Base-by-base conservation (phyloP, 78 protist genomes). In the Capsaspora owczarzaki region DNA sequence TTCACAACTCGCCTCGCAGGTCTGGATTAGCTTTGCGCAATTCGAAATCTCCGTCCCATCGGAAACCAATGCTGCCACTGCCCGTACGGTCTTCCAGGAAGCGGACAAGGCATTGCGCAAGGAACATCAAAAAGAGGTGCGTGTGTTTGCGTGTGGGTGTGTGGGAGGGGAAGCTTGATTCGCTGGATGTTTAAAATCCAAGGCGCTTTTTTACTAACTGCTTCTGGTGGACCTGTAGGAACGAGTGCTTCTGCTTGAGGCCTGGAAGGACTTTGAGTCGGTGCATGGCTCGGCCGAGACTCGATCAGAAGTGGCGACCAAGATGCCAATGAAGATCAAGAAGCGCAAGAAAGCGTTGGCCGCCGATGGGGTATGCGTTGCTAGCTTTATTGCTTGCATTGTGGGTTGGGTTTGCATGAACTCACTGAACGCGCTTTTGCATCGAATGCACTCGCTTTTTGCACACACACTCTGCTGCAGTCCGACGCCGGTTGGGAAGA, bases 401-500 rank as follows among this genome's bases (percentile, higher is more conserved):
- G n/a, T n/a, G n/a, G n/a, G n/a, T n/a, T n/a, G n/a, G n/a, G n/a
- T n/a, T n/a, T n/a, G 4, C n/a, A n/a, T n/a, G n/a, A n/a, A n/a
- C n/a, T n/a, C n/a, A n/a, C n/a, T n/a, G n/a, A n/a, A n/a, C n/a
- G n/a, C n/a, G n/a, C n/a, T n/a, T n/a, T n/a, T n/a, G n/a, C n/a
- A n/a, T n/a, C n/a, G n/a, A n/a, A n/a, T n/a, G n/a, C n/a, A n/a
- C n/a, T n/a, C 63, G 2, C 63, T 2, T 23, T 23, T 53, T 33
- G 41, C 10, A 27, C 27, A 6, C n/a, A 33, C 10, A 10, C 35
- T 1, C 42, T 1, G 0, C 22, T 33, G 31, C 69, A 71, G 74
- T 12, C 78, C 40, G 82, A 79, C 38, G 90, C 82, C 25, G 90
- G 90, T 5, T 79, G 82, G 74, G 97, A 94, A 85, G 97, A 94